Evolutionary conservation across 2,329 filamentous ascomycete species (phyloP), one percentile per base, ranked within the genome.

Genomic region (Phaeosphaeriaceae sp.): DNA sequence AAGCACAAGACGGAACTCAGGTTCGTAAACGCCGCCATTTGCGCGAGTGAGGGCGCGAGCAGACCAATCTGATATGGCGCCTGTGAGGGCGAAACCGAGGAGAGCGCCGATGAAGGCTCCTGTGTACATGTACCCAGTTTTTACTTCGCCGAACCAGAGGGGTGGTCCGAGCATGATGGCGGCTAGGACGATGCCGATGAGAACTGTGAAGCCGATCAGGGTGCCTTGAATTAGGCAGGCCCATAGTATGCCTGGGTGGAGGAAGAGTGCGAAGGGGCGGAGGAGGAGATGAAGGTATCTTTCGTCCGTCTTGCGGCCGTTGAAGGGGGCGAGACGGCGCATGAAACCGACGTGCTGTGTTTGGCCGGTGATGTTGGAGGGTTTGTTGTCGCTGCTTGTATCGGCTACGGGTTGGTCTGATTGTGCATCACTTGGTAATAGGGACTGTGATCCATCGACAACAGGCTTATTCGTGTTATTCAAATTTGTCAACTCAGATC

Each of bases 201-300:
- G 90, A 13, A 97, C 90, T 1, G 92, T 96, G 92, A 93, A 97
- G 57, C 92, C 93, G 65, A 97, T 96, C 67, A 96, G 84, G 4
- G 89, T 85, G 13, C 92, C 92, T 79, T 96, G 92, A 41, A 92
- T 90, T 3, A 97, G 79, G 63, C 83, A 85, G 13, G 82, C 81
- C 66, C 91, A 96, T 33, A 95, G 73, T 60, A 97, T 90, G 6
- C 89, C 90, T 0, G 92, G 92, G 68, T 97, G 92, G 6, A 88
- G 71, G 35, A 36, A 46, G 15, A 50, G 79, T 81, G 18, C 79
- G 81, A 54, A 50, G 13, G 58, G 60, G 20, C 92, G 83, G 12
- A 87, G 70, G 12, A 86, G 73, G 23, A 88, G 77, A 56, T 82
- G 82, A 63, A 81, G 79, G 74, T 93, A 93, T 39, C 75, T 79